A percentile compares a stretch with the other conserved stretches of the same genome.
These are phyloP conservation scores for Albifimbria verrucaria DNA, from an alignment of 2,329 filamentous ascomycete species.

Conservation along the genomic window DNA sequence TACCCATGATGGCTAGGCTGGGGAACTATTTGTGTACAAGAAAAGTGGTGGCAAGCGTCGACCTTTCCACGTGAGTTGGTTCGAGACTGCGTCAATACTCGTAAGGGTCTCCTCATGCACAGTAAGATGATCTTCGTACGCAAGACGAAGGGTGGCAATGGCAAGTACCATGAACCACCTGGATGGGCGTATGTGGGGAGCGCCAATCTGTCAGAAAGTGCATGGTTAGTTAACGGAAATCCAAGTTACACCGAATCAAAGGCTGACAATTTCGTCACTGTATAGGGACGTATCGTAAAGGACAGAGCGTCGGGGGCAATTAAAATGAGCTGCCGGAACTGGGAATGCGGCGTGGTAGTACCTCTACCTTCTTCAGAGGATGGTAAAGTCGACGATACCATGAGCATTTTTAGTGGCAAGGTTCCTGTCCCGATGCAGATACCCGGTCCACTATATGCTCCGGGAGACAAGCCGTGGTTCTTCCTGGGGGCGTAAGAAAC, in stretches of 20 bases:
- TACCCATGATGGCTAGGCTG: slow-evolving; percentile 46
- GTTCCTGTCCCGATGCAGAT: slow-evolving; percentile 63
- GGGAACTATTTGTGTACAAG: slow-evolving; percentile 81
- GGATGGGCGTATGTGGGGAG: slow-evolving; percentile 87
- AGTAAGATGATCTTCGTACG: slow-evolving; percentile 69
- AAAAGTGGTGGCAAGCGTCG: slow-evolving; percentile 65
- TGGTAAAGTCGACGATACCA: slow-evolving; percentile 11
- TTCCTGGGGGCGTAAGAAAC: slow-evolving; percentile 27
- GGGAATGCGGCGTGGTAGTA: slow-evolving; percentile 90
- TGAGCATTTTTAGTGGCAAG: slow-evolving; percentile 45
- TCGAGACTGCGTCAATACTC: slow-evolving; percentile 70
- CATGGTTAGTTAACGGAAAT: slow-evolving; percentile 63
- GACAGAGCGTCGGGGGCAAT: slow-evolving; percentile 63
- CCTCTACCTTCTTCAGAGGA: slow-evolving; percentile 40
- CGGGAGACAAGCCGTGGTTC: slow-evolving; percentile 40
- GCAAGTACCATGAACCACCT: slow-evolving; percentile 17
- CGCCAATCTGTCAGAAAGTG: slow-evolving; percentile 88
- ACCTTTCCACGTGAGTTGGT: slow-evolving; percentile 71
- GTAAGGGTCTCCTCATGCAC: slow-evolving; percentile 77
- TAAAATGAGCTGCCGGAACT: slow-evolving; percentile 84
- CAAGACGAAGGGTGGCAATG: slow-evolving; percentile 7
- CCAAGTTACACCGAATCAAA: background rate
- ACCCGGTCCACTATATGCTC: slow-evolving; percentile 51
- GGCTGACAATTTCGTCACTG: slow-evolving; percentile 1
- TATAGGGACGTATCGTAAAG: slow-evolving; percentile 69